Conservation (phyloP, 2,329 filamentous ascomycete genomes). For the Cephalotrichum gorgonifer region DNA sequence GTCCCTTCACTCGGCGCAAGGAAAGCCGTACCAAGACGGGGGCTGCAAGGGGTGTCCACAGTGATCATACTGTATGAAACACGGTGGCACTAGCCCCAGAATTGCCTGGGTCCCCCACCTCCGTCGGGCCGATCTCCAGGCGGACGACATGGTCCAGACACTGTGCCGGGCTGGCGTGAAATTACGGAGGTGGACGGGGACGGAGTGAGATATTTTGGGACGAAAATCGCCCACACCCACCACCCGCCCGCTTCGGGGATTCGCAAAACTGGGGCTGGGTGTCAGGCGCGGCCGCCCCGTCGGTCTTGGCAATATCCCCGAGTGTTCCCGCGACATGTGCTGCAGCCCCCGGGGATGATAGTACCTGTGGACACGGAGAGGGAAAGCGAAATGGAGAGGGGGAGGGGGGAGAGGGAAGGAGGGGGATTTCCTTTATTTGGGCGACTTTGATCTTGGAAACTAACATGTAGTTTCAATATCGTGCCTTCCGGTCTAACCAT, state of each 20-base stretch:
- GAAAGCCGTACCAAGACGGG: background rate
- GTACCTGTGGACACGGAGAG: too few relatives aligned
- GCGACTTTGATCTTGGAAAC: too few relatives aligned
- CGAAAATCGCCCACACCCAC: background rate
- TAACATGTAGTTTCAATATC: too few relatives aligned
- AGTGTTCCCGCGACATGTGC: too few relatives aligned
- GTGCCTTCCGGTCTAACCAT: too few relatives aligned
- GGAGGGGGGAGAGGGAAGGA: too few relatives aligned
- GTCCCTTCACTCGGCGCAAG: too few relatives aligned
- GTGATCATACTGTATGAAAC: background rate
- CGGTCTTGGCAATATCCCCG: background rate
- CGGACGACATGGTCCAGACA: background rate
- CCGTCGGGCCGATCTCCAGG: background rate
- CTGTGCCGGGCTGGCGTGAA: background rate
- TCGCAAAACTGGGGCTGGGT: conserved; percentile 1
- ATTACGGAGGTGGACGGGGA: background rate
- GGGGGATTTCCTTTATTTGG: too few relatives aligned
- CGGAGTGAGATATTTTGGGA: background rate
- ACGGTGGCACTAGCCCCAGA: background rate
- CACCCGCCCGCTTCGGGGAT: too few relatives aligned
- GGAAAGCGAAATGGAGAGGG: too few relatives aligned
- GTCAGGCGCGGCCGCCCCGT: background rate
- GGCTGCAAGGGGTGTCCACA: background rate
- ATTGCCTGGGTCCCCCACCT: background rate
- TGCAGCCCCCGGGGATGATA: too few relatives aligned